Evolutionary conservation across 495 filamentous ascomycete species (phyloP), one percentile per base, ranked within the genome.

Genomic region (Bryoglossum gracile): DNA sequence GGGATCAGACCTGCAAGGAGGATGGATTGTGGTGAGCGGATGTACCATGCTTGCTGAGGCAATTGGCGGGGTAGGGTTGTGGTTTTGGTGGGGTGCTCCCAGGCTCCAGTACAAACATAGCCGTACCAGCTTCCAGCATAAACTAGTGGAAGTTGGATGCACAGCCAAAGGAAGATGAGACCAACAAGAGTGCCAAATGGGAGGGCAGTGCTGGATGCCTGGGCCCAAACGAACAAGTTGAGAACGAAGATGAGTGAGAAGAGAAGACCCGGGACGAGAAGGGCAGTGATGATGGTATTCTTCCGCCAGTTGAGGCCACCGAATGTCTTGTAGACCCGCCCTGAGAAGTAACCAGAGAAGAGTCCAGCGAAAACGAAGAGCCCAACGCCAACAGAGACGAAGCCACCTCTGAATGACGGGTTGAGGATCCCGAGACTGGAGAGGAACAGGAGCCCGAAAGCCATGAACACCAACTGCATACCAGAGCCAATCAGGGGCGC

Each of bases 311-410:
- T 72, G 18, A 75, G 65, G 2, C 90, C 89, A 41, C 86, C 86
- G 61, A 95, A 92, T 0, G 87, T 94, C 67, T 85, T 82, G 69
- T 89, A 94, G 0, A 95, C 75, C 21, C 88, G 73, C 1, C 81
- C 82, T 2, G 86, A 90, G 65, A 91, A 95, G 65, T 94, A 95
- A n/a, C 90, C 90, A 0, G 89, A 94, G 64, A 94, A 89, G 9
- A 88, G 58, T 18, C 90, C 90, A 1, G 90, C 89, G 58, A 94
- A 84, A 30, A 95, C 75, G 62, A 94, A 95, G 18, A 96, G 72
- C 13, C 87, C 88, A 44, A 92, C 72, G 9, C 84, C 89, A 16
- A 94, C 86, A 55, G 83, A 89, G 55, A 96, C 80, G 58, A 94
- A 96, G 0, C 90, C 90, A 48, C 90, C 90, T 2, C 90, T 82